Evolutionary conservation across 2,329 filamentous ascomycete species (phyloP), one percentile per base, ranked within the genome.

Genomic region (Pestalotiopsis sp.): DNA sequence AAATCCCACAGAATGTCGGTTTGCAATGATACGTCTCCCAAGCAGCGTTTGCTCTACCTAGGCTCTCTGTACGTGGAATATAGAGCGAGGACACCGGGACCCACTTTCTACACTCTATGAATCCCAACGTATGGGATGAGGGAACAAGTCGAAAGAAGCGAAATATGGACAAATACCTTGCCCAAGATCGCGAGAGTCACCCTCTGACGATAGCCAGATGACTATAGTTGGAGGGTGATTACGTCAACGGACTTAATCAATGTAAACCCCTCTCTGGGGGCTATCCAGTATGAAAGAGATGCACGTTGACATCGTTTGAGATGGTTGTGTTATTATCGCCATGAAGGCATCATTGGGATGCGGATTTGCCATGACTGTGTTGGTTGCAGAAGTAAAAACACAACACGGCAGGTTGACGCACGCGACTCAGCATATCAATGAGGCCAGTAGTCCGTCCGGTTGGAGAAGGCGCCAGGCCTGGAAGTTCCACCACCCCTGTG

Each of bases 191-290:
- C 67, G 66, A 70, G 71, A 71, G 64, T 72, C 62, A 64, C 70
- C 68, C 69, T 70, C 68, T 72, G 71, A 69, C 72, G 17, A n/a
- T 20, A 52, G 45, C 45, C 45, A 52, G 70, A 68, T 64, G 72
- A 73, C 73, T 36, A 39, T 36, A 39, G 36, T 62, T 36, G 36
- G 79, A 73, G 76, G 69, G 65, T 70, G 68, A 55, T 23, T 36
- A 68, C 69, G 69, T 69, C 70, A 67, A 65, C 65, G 41, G 67
- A 71, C 71, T 81, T 83, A 87, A 75, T 84, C 75, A 73, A 74
- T 76, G 71, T 74, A 74, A 70, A 85, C 85, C 85, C 85, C 85
- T 73, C 70, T 85, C 75, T 84, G 87, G 84, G 86, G 86, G 84
- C 80, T 86, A 82, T 83, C 69, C 25, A 73, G 65, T 65, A 67